These are phyloP conservation scores for Puccinia hordei DNA, from an alignment of 1,284 basidiomycete genomes.

Conservation along the genomic window DNA sequence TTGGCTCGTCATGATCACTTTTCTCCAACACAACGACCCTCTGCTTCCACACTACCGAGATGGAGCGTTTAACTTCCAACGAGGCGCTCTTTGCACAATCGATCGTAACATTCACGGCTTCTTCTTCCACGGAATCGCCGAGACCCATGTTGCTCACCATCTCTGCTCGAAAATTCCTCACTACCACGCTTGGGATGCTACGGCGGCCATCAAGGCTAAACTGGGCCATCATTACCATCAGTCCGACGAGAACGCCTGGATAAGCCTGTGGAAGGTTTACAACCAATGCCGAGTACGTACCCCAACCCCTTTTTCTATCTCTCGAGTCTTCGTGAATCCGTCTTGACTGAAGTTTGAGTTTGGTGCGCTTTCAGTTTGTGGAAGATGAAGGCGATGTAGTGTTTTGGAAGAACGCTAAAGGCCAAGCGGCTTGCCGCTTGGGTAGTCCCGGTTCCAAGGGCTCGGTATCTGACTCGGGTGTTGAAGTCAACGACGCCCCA, in stretches of 20 bases:
- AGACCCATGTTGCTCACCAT: conserved; percentile 90
- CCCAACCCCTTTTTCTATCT: background rate
- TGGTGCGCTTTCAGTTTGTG: conserved; percentile 67
- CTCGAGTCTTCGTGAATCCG: background rate
- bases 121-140: conserved; percentile 81
- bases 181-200: conserved; percentile 88
- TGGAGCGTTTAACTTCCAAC: conserved; percentile 86
- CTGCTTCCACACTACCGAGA: conserved; percentile 90
- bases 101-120: conserved; percentile 65
- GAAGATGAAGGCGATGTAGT: conserved; percentile 87
- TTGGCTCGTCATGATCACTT: conserved; percentile 51
- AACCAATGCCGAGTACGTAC: conserved; percentile 61
- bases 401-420: conserved; percentile 86
- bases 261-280: conserved; percentile 63
- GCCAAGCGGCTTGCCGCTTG: conserved; percentile 66
- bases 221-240: conserved; percentile 67
- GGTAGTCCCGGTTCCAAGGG: conserved; percentile 63
- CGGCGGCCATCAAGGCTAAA: conserved; percentile 78
- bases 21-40: conserved; percentile 95
- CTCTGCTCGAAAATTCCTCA: conserved; percentile 91
- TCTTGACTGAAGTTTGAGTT: background rate
- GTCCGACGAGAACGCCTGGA: conserved; percentile 64
- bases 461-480: conserved; percentile 54
- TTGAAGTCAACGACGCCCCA: conserved; percentile 45
- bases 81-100: conserved; percentile 89